phyloP scores from a whole-genome alignment of 169 alveolate genomes.

The Cystoisospora suis region DNA sequence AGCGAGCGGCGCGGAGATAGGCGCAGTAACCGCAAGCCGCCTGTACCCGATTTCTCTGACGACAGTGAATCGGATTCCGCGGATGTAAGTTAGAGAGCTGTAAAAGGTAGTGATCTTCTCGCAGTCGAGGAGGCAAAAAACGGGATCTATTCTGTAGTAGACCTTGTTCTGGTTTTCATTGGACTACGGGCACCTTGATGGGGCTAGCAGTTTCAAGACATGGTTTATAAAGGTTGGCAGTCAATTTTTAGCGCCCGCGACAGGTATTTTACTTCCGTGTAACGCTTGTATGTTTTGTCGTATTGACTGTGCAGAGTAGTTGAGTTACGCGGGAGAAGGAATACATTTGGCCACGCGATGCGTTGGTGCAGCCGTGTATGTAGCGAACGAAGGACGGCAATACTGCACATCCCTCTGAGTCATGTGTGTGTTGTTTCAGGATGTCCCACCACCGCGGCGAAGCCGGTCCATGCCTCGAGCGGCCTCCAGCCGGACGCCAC shows the following conservation, averaged over 20 bases:
- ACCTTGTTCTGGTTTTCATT: too few species aligned
- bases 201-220: too few species aligned
- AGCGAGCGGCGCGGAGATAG: background rate
- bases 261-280: too few species aligned
- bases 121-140: background rate
- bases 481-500: background rate
- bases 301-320: too few species aligned
- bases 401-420: too few species aligned
- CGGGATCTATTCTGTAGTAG: too few species aligned
- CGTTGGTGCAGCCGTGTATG: too few species aligned
- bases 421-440: background rate
- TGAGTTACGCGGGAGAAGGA: background rate
- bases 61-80: background rate
- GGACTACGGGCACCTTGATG: too few species aligned
- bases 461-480: slow-evolving; percentile 32
- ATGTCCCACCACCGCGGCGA: slow-evolving; percentile 27
- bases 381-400: too few species aligned
- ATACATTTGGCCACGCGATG: background rate
- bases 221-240: too few species aligned
- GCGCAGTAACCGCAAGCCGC: background rate
- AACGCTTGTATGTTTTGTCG: too few species aligned
- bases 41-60: slow-evolving; percentile 4
- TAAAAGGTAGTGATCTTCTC: background rate
- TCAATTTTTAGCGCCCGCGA: too few species aligned
- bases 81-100: background rate